Evolutionary conservation across 345 rosid species (phyloP).

Genomic region (Rhodamnia rubescens): DNA sequence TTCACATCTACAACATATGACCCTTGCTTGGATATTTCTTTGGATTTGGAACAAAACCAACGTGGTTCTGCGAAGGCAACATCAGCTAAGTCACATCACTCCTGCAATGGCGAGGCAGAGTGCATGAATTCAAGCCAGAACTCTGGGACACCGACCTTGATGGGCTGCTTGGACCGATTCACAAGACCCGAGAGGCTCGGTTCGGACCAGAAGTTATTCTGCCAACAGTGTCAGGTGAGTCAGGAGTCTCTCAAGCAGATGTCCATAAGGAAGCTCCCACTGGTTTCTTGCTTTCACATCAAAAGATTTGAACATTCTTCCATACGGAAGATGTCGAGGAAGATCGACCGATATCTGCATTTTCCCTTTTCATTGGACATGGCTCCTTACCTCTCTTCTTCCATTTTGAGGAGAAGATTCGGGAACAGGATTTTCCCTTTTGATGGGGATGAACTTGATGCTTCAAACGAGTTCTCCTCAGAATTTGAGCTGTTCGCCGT

Average conservation of each 20-base stretch:
- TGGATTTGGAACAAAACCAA: slow-evolving; percentile 48
- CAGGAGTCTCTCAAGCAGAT: slow-evolving; percentile 78
- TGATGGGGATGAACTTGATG: slow-evolving; percentile 48
- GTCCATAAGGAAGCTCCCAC: slow-evolving; percentile 81
- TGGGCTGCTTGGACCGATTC: slow-evolving; percentile 78
- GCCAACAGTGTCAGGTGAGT: slow-evolving; percentile 73
- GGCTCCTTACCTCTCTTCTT: slow-evolving; percentile 69
- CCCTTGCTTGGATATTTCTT: slow-evolving; percentile 86
- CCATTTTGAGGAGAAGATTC: slow-evolving; percentile 55
- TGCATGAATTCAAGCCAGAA: slow-evolving; percentile 5
- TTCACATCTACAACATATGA: slow-evolving; percentile 84
- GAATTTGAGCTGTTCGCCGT: slow-evolving; percentile 80
- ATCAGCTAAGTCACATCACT: slow-evolving; percentile 19
- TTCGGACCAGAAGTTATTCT: slow-evolving; percentile 76
- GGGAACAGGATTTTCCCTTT: slow-evolving; percentile 65
- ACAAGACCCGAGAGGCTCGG: slow-evolving; percentile 82
- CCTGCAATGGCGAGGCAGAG: slow-evolving; percentile 39
- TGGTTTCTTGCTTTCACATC: slow-evolving; percentile 75
- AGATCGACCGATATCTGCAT: slow-evolving; percentile 69
- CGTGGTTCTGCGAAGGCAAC: slow-evolving; percentile 17
- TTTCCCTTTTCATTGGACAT: slow-evolving; percentile 82
- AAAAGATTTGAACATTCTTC: slow-evolving; percentile 84
- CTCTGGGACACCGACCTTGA: slow-evolving; percentile 50
- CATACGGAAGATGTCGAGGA: slow-evolving; percentile 52
- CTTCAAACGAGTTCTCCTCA: slow-evolving; percentile 35